Conservation (phyloP, 768 basidiomycete species). For the Tulasnella sp. region DNA sequence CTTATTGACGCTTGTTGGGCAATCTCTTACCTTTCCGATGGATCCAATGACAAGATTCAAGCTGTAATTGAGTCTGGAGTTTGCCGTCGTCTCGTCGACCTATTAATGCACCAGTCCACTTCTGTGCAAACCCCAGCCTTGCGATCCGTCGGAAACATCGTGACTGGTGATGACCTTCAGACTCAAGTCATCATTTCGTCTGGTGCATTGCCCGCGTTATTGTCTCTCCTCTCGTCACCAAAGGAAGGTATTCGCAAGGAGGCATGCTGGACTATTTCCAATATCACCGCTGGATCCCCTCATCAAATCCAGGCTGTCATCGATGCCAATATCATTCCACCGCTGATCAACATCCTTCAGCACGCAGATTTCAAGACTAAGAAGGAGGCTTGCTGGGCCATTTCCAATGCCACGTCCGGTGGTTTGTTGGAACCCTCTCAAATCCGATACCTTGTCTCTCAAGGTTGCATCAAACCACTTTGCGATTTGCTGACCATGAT, state of each 20-base stretch:
- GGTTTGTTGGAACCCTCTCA: slow-evolving; percentile 78
- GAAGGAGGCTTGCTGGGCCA: slow-evolving; percentile 99
- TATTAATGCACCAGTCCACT: slow-evolving; percentile 72
- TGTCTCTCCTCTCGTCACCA: slow-evolving; percentile 84
- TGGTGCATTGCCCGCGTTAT: slow-evolving; percentile 87
- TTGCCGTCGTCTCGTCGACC: slow-evolving; percentile 90
- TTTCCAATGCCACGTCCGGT: slow-evolving; percentile 97
- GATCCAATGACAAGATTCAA: slow-evolving; percentile 98
- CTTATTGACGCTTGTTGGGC: slow-evolving; percentile 99
- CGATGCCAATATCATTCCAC: slow-evolving; percentile 95
- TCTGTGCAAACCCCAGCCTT: slow-evolving; percentile 98
- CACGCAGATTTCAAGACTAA: slow-evolving; percentile 99
- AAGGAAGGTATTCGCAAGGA: slow-evolving; percentile 99
- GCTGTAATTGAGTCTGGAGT: slow-evolving; percentile 98
- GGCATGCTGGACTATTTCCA: slow-evolving; percentile 99
- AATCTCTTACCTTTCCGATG: slow-evolving; percentile 97
- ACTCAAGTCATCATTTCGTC: slow-evolving; percentile 99
- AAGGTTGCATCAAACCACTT: slow-evolving; percentile 97
- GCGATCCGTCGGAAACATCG: slow-evolving; percentile 97
- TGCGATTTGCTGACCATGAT: slow-evolving; percentile 94
- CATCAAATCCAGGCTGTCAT: slow-evolving; percentile 95
- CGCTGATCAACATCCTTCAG: slow-evolving; percentile 93
- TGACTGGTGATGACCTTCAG: slow-evolving; percentile 97
- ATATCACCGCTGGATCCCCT: slow-evolving; percentile 93
- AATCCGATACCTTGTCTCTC: slow-evolving; percentile 93